Evolutionary conservation across 345 rosid species (phyloP).

Genomic region (Salix caprea): DNA sequence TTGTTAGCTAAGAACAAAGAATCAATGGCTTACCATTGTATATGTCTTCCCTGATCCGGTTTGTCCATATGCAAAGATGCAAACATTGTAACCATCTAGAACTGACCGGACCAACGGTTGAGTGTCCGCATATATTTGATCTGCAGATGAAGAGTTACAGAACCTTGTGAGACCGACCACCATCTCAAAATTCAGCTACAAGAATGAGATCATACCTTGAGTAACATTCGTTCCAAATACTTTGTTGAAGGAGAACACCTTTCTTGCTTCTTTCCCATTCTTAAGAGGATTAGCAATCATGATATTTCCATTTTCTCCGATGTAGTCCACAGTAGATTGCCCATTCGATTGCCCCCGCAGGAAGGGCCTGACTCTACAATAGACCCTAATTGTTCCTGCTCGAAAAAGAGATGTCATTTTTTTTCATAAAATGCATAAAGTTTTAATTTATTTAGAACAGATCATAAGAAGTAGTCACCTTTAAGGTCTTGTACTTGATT

Average conservation of each 20-base stretch:
- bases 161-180: not conserved
- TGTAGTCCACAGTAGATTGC: conserved; percentile 77
- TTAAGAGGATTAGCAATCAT: conserved; percentile 84
- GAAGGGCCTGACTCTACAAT: conserved; percentile 89
- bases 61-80: conserved; percentile 98
- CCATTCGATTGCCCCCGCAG: conserved; percentile 53
- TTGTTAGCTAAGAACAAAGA: not conserved
- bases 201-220: conserved; percentile 51
- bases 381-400: conserved; percentile 85
- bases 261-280: conserved; percentile 85
- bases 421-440: not conserved
- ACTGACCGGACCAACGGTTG: conserved; percentile 81
- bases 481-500: conserved; percentile 99
- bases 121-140: conserved; percentile 77
- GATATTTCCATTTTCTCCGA: conserved; percentile 94
- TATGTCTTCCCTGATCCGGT: conserved; percentile 98
- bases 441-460: not conserved
- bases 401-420: not conserved
- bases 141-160: conserved; percentile 33
- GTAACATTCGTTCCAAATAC: conserved; percentile 67
- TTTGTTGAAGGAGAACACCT: conserved; percentile 79
- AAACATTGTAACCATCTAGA: conserved; percentile 89
- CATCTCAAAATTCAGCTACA: not conserved
- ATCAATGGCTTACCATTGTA: conserved; percentile 60
- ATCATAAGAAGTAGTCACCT: conserved; percentile 37